Base-by-base conservation (phyloP, 2,329 filamentous ascomycete genomes). In the Tolypocladium pustulatum region DNA sequence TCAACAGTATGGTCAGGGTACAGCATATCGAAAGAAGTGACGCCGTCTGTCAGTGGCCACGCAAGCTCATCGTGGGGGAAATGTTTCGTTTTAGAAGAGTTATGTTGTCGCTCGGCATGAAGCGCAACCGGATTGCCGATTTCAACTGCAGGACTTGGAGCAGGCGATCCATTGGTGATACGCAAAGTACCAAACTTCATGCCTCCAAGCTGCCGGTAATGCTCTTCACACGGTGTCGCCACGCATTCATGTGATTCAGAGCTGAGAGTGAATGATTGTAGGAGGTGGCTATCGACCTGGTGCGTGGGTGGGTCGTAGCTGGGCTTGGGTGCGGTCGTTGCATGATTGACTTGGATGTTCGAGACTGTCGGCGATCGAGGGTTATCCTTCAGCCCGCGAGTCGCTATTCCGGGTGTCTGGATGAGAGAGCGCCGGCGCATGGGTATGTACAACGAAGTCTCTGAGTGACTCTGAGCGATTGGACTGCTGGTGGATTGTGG, bases 161-260 rank as follows among this genome's bases (percentile, higher is more conserved):
- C 69, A 2, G 84, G 84, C 3, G 75, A 73, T 17, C 82, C 84
- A 67, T 87, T 87, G 27, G 76, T 85, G 58, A 87, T 86, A 40
- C 82, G 79, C 55, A 87, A 65, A 1, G 82, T 82, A 2, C 85
- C 85, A 57, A 85, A 78, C 66, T 84, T 84, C 66, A 85, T 86
- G 13, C 77, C 81, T 3, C 84, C 84, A 37, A 83, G 78, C 53
- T 85, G 82, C 60, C 76, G 76, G 64, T 86, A 86, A n/a, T 81
- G 78, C 34, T 74, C 68, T 30, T 85, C 83, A 46, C 73, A 78
- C 0, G 84, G 73, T 10, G 73, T 75, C 17, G 66, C 64, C 9
- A 67, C 68, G 40, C 71, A 65, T 27, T 69, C 66, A 37, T 60
- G 56, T 32, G 60, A 57, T 20, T 58, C 53, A 57, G 59, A 54